Base-by-base conservation (phyloP, 768 basidiomycete species). In the Pulveroboletus sp. region DNA sequence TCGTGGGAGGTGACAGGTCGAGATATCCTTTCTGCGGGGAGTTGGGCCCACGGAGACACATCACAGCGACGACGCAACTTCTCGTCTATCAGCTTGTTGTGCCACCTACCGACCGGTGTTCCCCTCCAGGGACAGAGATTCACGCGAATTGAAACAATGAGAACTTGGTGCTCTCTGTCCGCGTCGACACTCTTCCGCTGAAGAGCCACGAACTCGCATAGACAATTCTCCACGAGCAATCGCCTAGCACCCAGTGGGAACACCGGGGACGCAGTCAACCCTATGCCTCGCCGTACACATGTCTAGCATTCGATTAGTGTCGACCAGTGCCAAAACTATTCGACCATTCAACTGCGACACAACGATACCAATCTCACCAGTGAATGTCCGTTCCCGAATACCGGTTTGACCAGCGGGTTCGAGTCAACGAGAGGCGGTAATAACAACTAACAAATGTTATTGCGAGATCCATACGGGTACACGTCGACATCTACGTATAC, bases 401-500 rank as follows among this genome's bases (percentile, higher is more conserved):
- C 39, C 26, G 33, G 8, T 30, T 35, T 26, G 33, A 39, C 39
- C 10, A 39, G 43, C 38, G 15, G 37, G 49, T 50, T 27, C 27
- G 49, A 39, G 24, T 28, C 30, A 24, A 31, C 35, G 52, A 57
- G 37, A 18, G 24, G 46, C 44, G 54, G 17, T 37, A 37, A 37
- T 15, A 26, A 35, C 10, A 33, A 51, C 31, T 43, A 46, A 50
- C 46, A 39, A 40, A 33, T 52, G 47, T 31, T 46, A 54, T 57
- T 50, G 39, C 42, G 46, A 49, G 7, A 28, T 49, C 21, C 43
- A 45, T 50, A 32, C 11, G 38, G 8, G 18, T 55, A 52, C 43
- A 46, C n/a, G 21, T 43, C 33, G 15, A 32, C 51, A 38, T 52
- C 57, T 58, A 57, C 57, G 70, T 76, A 61, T 79, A 83, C 27